Evolutionary conservation across 2,329 filamentous ascomycete genomes (phyloP).

Genomic region (Pseudogymnoascus sp.): DNA sequence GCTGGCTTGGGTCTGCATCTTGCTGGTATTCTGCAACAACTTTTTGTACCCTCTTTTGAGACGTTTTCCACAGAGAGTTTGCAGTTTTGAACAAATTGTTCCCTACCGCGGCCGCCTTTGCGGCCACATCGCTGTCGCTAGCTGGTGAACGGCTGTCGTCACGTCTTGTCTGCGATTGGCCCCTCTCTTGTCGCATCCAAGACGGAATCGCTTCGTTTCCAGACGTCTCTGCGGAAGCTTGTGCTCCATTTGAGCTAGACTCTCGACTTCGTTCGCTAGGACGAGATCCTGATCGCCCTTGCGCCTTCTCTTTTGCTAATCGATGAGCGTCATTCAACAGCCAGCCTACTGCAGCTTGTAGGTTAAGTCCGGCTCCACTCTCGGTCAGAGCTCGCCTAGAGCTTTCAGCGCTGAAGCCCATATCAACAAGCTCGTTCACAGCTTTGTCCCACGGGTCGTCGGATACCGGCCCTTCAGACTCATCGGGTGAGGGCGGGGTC

Average conservation of each 20-base stretch:
- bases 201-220: constrained; percentile 40
- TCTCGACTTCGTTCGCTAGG: constrained; percentile 23
- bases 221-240: constrained; percentile 19
- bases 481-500: constrained; percentile 16
- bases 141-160: constrained; percentile 48
- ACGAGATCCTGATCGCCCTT: constrained; percentile 35
- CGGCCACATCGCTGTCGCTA: constrained; percentile 65
- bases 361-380: constrained; percentile 69
- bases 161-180: constrained; percentile 37
- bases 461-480: constrained; percentile 18
- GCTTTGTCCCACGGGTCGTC: constrained; percentile 67
- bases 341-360: constrained; percentile 82
- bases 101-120: constrained; percentile 74
- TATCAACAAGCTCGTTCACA: constrained; percentile 83
- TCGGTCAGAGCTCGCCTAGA: constrained; percentile 71
- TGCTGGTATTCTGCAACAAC: constrained; percentile 79
- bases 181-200: constrained; percentile 53
- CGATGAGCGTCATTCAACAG: constrained; percentile 85
- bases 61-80: constrained; percentile 88
- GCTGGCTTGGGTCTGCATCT: constrained; percentile 67
- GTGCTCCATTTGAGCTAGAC: constrained; percentile 22
- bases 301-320: constrained; percentile 65
- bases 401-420: constrained; percentile 83
- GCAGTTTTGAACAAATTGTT: constrained; percentile 85
- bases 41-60: constrained; percentile 86